Evolutionary conservation across 2,329 filamentous ascomycete species (phyloP).

Genomic region (Sporothrix protearum): DNA sequence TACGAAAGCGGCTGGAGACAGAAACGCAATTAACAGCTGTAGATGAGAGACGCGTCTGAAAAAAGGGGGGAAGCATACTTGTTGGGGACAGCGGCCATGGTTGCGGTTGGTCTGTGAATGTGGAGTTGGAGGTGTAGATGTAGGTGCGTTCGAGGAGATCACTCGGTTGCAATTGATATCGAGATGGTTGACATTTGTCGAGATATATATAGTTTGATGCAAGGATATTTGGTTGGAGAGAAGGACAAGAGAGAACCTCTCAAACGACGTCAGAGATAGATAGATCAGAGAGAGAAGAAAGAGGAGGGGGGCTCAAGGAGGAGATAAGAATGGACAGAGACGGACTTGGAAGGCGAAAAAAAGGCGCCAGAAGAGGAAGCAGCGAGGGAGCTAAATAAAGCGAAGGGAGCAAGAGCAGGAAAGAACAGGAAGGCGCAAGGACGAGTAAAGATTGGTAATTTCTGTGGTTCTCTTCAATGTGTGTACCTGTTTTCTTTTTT

Average conservation of each 20-base stretch:
- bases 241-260: not conserved
- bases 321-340: not conserved
- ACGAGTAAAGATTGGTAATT: not conserved
- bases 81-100: not conserved
- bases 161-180: not conserved
- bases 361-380: not conserved
- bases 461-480: not conserved
- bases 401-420: not conserved
- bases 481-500: not conserved
- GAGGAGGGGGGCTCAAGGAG: not conserved
- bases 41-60: not conserved
- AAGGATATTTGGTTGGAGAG: not conserved
- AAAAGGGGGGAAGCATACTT: not conserved
- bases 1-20: constrained; percentile 38
- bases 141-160: not conserved
- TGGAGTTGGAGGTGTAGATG: too few relatives aligned
- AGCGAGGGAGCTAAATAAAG: not conserved
- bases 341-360: not conserved
- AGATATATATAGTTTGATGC: not conserved
- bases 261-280: constrained; percentile 4
- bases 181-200: not conserved
- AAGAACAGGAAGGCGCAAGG: not conserved
- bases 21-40: not conserved
- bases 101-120: not conserved
- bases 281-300: not conserved